Evolutionary conservation across 176 grass and related monocot species (phyloP), one percentile per base, ranked within the genome.

Genomic region (Aegilops speltoides): DNA sequence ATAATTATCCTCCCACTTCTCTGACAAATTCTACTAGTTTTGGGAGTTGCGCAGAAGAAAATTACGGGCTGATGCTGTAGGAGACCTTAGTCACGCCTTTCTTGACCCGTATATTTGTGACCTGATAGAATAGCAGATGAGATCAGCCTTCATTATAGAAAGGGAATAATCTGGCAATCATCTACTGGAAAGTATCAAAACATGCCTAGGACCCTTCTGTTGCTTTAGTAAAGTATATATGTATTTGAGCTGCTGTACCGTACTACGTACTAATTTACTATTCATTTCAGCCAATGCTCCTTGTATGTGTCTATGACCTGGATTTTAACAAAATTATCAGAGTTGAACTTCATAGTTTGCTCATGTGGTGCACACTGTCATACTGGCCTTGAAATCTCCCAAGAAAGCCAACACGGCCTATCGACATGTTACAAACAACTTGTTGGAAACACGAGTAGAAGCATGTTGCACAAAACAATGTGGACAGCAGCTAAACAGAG

Each of bases 41-140:
- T 1, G 7, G 19, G 64, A 16, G 37, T 59, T 11, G 68, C 1
- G 8, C 10, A 29, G 28, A 25, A 74, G 13, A 74, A 22, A 32
- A 62, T 93, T 86, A 98, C 63, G 85, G 61, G 24, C 63, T 80
- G 76, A 98, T 62, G 77, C 67, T 89, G 37, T 98, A 98, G 24
- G 73, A 95, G 68, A 98, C 86, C 89, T 93, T 98, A 11, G 93
- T 92, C 28, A 88, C 12, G 14, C 95, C 95, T 90, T 98, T 98
- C 89, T 95, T 98, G 72, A 84, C 94, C 80, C 95, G 71, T 31
- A 98, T 89, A 36, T 90, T 87, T 5, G 93, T 95, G 33, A 95
- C 86, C 95, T 98, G 86, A 71, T 46, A 82, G 45, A n/a, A 83
- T 64, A 75, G 32, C 17, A 90, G 38, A 79, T 64, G 17, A 87